Conservation (phyloP, 106 monocot species). For the Dendrobium huoshanense region DNA sequence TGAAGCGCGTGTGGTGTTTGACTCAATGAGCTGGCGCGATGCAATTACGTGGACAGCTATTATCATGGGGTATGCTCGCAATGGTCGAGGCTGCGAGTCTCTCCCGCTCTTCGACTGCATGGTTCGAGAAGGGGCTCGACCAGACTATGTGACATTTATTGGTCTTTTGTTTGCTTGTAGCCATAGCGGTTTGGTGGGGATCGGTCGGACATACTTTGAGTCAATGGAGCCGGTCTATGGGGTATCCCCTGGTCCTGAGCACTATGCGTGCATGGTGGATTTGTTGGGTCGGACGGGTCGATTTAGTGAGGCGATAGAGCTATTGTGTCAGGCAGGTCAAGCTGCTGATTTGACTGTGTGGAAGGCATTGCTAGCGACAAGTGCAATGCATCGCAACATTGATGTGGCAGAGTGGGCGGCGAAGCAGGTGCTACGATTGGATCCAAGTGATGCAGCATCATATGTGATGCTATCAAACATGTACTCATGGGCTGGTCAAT, state of each 20-base stretch:
- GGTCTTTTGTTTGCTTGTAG: conserved; percentile 60
- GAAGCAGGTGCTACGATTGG: conserved; percentile 27
- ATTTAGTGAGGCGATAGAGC: conserved; percentile 23
- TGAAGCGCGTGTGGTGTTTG: conserved; percentile 36
- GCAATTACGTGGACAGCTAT: conserved; percentile 48
- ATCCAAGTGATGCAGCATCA: conserved; percentile 29
- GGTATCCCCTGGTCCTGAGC: conserved; percentile 48
- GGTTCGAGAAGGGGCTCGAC: conserved; percentile 17
- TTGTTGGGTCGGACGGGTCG: conserved; percentile 42
- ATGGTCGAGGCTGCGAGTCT: conserved; percentile 45
- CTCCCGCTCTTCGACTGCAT: conserved; percentile 32
- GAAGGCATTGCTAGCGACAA: conserved; percentile 49
- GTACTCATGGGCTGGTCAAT: conserved; percentile 31
- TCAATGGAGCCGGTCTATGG: conserved; percentile 39
- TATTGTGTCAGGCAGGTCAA: conserved; percentile 15
- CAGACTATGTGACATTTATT: conserved; percentile 62
- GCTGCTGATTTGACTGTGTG: conserved; percentile 37
- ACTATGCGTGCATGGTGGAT: conserved; percentile 57
- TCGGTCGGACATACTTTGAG: conserved; percentile 28
- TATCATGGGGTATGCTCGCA: conserved; percentile 50
- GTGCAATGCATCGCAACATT: conserved; percentile 34
- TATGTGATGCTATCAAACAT: conserved; percentile 57
- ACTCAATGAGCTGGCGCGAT: conserved; percentile 19
- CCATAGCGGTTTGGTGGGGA: conserved; percentile 47
- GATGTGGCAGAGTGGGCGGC: conserved; percentile 42